These are phyloP conservation scores for Thecaphora thlaspeos DNA, from an alignment of 1,284 basidiomycete genomes.

Conservation along the genomic window DNA sequence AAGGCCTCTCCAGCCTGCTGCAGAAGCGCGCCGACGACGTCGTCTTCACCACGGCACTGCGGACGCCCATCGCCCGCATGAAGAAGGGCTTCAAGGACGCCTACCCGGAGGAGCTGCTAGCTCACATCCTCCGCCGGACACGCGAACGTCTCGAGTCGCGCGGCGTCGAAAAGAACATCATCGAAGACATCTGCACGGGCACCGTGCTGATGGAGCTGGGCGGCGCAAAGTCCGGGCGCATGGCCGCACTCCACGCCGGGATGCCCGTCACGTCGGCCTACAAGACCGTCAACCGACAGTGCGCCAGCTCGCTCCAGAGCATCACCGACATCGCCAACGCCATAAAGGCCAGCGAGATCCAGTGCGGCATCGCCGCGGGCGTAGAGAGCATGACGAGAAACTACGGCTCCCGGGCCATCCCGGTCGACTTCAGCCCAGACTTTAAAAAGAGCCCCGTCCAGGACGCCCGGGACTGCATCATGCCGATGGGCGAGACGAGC, in stretches of 20 bases:
- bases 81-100: constrained; percentile 56
- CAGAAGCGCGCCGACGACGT: constrained; percentile 51
- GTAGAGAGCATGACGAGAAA: constrained; percentile 55
- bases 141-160: constrained; percentile 51
- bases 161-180: constrained; percentile 54
- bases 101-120: constrained; percentile 56
- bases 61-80: constrained; percentile 58
- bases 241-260: constrained; percentile 59
- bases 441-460: constrained; percentile 46
- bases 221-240: constrained; percentile 58
- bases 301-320: constrained; percentile 57
- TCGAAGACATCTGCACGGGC: constrained; percentile 58
- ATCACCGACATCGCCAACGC: constrained; percentile 57
- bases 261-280: constrained; percentile 27
- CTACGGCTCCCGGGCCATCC: constrained; percentile 55
- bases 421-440: constrained; percentile 49
- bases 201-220: constrained; percentile 59
- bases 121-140: constrained; percentile 53
- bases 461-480: constrained; percentile 56
- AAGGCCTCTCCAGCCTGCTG: constrained; percentile 36
- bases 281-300: constrained; percentile 58
- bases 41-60: constrained; percentile 56
- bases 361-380: constrained; percentile 52
- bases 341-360: constrained; percentile 54
- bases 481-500: constrained; percentile 55